Percentiles rank a stretch among this genome's conserved stretches.
These are phyloP conservation scores for Lepidium africanum DNA, from an alignment of 345 rosid species.

Conservation along the genomic window DNA sequence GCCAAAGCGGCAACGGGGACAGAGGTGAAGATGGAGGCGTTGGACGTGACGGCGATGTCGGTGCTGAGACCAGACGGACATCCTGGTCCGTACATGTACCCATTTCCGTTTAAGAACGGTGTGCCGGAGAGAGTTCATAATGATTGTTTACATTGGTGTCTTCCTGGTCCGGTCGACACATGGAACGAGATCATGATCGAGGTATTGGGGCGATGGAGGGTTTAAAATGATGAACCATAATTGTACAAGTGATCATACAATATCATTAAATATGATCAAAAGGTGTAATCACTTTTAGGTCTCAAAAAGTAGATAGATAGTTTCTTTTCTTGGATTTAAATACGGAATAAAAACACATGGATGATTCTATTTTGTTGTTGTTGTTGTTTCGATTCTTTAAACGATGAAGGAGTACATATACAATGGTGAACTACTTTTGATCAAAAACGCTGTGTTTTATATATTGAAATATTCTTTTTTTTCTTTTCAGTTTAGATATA, in stretches of 20 bases:
- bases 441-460: too few species aligned
- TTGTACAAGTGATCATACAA: slow-evolving; percentile 4
- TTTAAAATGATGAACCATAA: slow-evolving; percentile 9
- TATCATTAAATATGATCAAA: not conserved
- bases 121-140: slow-evolving; percentile 66
- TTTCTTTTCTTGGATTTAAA: not conserved
- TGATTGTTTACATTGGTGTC: slow-evolving; percentile 97
- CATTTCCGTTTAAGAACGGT: slow-evolving; percentile 72
- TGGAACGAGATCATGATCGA: slow-evolving; percentile 82
- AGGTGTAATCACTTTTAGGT: not conserved
- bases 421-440: not conserved
- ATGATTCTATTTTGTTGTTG: not conserved
- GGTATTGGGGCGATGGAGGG: slow-evolving; percentile 53
- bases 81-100: slow-evolving; percentile 86
- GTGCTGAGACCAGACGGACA: slow-evolving; percentile 81
- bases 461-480: too few species aligned
- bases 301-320: not conserved
- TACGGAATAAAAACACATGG: not conserved
- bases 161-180: slow-evolving; percentile 90
- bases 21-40: slow-evolving; percentile 45
- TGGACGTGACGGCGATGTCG: slow-evolving; percentile 69
- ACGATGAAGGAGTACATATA: not conserved
- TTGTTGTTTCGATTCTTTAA: not conserved
- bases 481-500: too few species aligned
- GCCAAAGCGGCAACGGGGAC: slow-evolving; percentile 33